phyloP scores from a whole-genome alignment of 306 rosid genomes.

The Fagus sylvatica region DNA sequence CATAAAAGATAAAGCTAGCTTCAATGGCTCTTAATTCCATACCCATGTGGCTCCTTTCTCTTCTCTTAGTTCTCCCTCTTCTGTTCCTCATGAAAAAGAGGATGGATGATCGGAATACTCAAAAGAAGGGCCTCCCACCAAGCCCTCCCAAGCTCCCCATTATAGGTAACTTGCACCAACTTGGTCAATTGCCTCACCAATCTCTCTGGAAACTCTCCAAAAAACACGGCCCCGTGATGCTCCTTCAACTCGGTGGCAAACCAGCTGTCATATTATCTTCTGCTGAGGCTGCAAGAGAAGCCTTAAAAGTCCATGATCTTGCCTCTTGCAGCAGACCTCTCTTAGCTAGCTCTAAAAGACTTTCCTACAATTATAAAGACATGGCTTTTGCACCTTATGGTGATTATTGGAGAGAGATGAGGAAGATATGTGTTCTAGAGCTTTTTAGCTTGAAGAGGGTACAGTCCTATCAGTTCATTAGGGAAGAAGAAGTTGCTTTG shows the following conservation, averaged over 20 bases:
- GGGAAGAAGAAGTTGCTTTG: conserved; percentile 34
- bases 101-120: background rate
- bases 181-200: conserved; percentile 30
- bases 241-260: conserved; percentile 16
- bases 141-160: conserved; percentile 45
- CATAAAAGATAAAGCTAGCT: background rate
- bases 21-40: background rate
- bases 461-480: conserved; percentile 25
- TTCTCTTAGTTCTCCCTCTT: background rate
- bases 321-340: conserved; percentile 31
- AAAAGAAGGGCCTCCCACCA: conserved; percentile 16
- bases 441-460: conserved; percentile 40
- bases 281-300: conserved; percentile 33
- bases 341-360: background rate
- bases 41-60: background rate
- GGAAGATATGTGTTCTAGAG: conserved; percentile 33
- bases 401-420: conserved; percentile 42
- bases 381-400: conserved; percentile 36
- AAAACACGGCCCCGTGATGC: conserved; percentile 34
- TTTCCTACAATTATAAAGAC: conserved; percentile 22
- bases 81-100: background rate
- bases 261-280: conserved; percentile 29
- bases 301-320: conserved; percentile 30
- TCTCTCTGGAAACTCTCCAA: conserved; percentile 29
- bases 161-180: conserved; percentile 42